Conservation (phyloP, 768 basidiomycete genomes). For the Floccularia luteovirens region DNA sequence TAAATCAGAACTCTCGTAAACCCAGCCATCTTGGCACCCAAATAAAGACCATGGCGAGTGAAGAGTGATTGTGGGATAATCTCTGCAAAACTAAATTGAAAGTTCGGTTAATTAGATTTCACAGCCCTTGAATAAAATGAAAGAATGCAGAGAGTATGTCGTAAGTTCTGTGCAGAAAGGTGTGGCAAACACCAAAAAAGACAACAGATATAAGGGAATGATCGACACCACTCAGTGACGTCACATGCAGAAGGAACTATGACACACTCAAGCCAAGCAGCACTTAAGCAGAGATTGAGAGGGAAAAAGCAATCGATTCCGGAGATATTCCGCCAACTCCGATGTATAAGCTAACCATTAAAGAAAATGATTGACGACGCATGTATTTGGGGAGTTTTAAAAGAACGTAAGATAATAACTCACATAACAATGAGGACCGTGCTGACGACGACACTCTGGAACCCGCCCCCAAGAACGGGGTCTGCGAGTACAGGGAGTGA, state of each 20-base stretch:
- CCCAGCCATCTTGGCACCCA: conserved; percentile 81
- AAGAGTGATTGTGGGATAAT: conserved; percentile 93
- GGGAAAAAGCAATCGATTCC: too few species aligned
- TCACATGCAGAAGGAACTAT: too few species aligned
- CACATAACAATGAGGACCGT: conserved; percentile 86
- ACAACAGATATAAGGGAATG: too few species aligned
- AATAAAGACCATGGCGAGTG: conserved; percentile 81
- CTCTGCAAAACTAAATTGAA: conserved; percentile 78
- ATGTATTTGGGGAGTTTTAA: too few species aligned
- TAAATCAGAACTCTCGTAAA: conserved; percentile 64
- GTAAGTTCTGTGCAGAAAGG: background rate
- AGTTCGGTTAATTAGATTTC: too few species aligned
- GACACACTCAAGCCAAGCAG: too few species aligned
- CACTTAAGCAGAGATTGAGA: too few species aligned
- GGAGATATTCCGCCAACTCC: too few species aligned
- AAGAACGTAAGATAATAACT: conserved; percentile 27
- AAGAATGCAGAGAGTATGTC: conserved; percentile 5
- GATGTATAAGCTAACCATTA: too few species aligned
- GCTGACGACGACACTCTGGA: conserved; percentile 71
- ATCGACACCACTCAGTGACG: too few species aligned
- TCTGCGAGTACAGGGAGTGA: conserved; percentile 80
- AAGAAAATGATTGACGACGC: too few species aligned
- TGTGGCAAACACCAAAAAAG: conserved; percentile 1
- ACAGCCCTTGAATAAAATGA: too few species aligned
- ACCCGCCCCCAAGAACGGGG: conserved; percentile 71